Evolutionary conservation across 2,329 filamentous ascomycete genomes (phyloP).

Genomic region (Pseudonectria buxi): DNA sequence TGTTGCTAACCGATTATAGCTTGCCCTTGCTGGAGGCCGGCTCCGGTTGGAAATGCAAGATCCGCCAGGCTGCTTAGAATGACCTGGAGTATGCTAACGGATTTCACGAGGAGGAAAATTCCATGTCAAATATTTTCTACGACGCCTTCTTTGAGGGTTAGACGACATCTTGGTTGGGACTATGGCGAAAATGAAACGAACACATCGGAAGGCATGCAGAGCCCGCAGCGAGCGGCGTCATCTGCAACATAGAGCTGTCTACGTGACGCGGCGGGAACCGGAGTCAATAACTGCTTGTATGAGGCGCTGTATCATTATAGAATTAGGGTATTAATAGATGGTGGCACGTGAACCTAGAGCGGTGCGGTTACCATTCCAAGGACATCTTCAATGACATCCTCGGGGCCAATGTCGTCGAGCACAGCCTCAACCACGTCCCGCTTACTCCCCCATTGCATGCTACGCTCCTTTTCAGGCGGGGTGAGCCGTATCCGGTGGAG

Average conservation of each 20-base stretch:
- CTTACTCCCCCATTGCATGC: slow-evolving; percentile 88
- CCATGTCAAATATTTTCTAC: slow-evolving; percentile 9
- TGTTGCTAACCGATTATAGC: slow-evolving; percentile 39
- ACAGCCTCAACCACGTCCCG: slow-evolving; percentile 59
- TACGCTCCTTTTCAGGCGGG: slow-evolving; percentile 66
- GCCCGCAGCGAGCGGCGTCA: slow-evolving; percentile 7
- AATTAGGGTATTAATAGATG: slow-evolving; percentile 19
- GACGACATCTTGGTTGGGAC: slow-evolving; percentile 17
- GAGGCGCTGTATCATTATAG: slow-evolving; percentile 21
- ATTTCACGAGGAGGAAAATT: slow-evolving; percentile 17
- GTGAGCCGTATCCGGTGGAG: slow-evolving; percentile 73
- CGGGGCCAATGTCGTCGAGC: slow-evolving; percentile 54
- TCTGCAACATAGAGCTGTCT: slow-evolving; percentile 13
- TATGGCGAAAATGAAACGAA: slow-evolving; percentile 11
- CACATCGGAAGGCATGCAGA: slow-evolving; percentile 3
- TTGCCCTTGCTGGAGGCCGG: slow-evolving; percentile 73
- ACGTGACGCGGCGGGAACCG: slow-evolving; percentile 11
- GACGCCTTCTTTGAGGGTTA: slow-evolving; percentile 11
- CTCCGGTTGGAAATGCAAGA: slow-evolving; percentile 85
- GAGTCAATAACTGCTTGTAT: slow-evolving; percentile 13
- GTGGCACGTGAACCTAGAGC: slow-evolving; percentile 18
- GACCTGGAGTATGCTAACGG: slow-evolving; percentile 11
- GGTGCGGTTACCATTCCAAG: slow-evolving; percentile 51
- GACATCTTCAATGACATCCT: slow-evolving; percentile 60
- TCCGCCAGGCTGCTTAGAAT: slow-evolving; percentile 62